Evolutionary conservation across 2,329 filamentous ascomycete genomes (phyloP), one percentile per base, ranked within the genome.

Genomic region (Dactylellina drechsleri): DNA sequence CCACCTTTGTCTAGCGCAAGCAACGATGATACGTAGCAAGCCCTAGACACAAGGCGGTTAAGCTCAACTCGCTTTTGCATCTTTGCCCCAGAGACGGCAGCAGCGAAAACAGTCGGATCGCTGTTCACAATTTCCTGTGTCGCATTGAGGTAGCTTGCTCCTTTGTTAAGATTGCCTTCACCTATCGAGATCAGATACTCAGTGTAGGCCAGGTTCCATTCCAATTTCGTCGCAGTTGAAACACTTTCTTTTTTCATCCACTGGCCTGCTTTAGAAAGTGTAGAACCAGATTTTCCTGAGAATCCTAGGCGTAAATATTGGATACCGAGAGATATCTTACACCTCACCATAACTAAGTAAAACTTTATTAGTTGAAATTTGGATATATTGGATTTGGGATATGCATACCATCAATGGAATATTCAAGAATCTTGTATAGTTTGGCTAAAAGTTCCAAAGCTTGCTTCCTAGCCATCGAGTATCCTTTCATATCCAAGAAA

Each of bases 191-290:
- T 83, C 28, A 90, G 84, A 80, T 93, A 92, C 80, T 96, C 92
- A 0, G 91, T 89, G 75, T 89, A 88, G 0, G 89, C 87, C 5
- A 97, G 82, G 77, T 93, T 87, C 80, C 90, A 90, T 40, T 84
- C 83, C 13, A 90, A 78, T 28, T 81, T 82, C 13, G 85, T 83
- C 58, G 85, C 81, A 8, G 82, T 81, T 2, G 84, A 83, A 1
- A 84, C 77, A 0, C 81, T 80, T 47, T 81, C 81, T 7, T 80
- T 81, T 10, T 80, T 79, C 4, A 85, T 77, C 59, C 86, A 84
- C 18, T 83, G 81, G 76, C 89, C 85, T 2, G 88, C 88, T 65
- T 86, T 85, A 0, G 85, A 84, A 15, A 97, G 84, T 1, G 85
- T 81, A 4, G 85, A 79, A 5, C 84, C 84, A 53, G 88, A 87